Evolutionary conservation across 176 grass and related monocot species (phyloP), one percentile per base, ranked within the genome.

Genomic region (Elaeis guineensis): DNA sequence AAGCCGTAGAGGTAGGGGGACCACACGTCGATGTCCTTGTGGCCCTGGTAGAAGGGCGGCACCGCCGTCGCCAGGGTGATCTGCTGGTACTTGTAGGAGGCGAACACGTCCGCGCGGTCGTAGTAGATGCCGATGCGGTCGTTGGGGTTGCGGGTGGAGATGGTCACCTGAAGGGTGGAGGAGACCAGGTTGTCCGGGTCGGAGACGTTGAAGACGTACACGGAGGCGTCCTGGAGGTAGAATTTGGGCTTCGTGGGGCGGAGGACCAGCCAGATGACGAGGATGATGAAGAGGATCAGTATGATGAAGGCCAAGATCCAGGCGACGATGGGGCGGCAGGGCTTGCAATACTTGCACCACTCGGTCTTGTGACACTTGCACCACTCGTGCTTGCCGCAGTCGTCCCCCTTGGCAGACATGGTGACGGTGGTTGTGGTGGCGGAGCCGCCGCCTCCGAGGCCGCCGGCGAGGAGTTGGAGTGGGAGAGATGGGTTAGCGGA

Each of bases 111-210:
- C 49, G 90, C 59, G 72, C 86, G 82, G 79, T 90, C 83, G 71
- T 90, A 95, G 79, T 79, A 80, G 63, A 95, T 50, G 17, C 90
- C 86, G 4, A 95, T 52, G 54, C 79, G 90, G 71, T 50, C 52
- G 71, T 95, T 95, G 18, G 90, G 82, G 79, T 95, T 95, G 64
- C 85, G 82, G 2, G 90, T 83, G 59, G 86, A 79, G 29, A 95
- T 6, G 25, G 90, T 95, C 3, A 90, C 77, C 86, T 90, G 86
- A 39, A 76, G 11, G 20, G 28, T 19, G 39, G 73, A 63, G 63
- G 86, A 76, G 62, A 95, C 77, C 4, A 70, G 6, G 44, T 67
- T 71, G 1, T 49, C 11, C 9, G 72, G 6, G 18, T 65, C 20
- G 1, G 80, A 69, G 32, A 25, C 5, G 67, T 85, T 81, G 69